Evolutionary conservation across 2,329 filamentous ascomycete genomes (phyloP), one percentile per base, ranked within the genome.

Genomic region (Epicoccum nigrum): DNA sequence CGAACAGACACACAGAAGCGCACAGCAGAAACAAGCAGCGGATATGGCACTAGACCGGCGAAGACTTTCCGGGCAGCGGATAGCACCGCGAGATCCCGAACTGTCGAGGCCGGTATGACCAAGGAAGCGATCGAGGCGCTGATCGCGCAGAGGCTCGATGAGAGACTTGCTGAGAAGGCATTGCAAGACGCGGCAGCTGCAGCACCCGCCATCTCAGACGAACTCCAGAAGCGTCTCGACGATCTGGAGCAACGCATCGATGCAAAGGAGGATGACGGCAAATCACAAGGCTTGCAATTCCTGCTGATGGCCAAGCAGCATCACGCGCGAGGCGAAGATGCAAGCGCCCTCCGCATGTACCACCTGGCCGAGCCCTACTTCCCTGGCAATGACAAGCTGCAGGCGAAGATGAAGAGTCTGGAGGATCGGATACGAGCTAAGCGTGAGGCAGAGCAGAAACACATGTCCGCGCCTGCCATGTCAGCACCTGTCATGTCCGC

Each of bases 271-370:
- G 90, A 92, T 30, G 90, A 95, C 63, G 79, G 82, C 20, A 85
- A 89, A 45, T 87, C 90, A 0, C 90, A 96, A 56, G 94, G 93
- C 0, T 74, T 97, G 21, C 89, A 91, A 9, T 91, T 89, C 63
- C 76, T 97, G 27, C 80, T 97, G n/a, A 91, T 94, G 81, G 93
- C 91, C 1, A 89, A 94, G 59, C 92, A 97, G 70, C 89, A 95
- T 67, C 92, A 92, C 68, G 90, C 91, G 44, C 82, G 85, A 4
- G 91, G 91, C 2, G 90, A 97, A 60, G 86, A 95, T 43, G 79
- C 78, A 3, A 89, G 84, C 27, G 91, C 92, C 0, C 75, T 97
- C 53, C 86, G 85, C 62, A 93, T 94, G 85, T 97, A 96, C 68
- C 87, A 93, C 70, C 79, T 90, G 58, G 93, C 93, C 0, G 76